Evolutionary conservation across 352 stramenopile species (phyloP).

Genomic region (Globisporangium radiosum): DNA sequence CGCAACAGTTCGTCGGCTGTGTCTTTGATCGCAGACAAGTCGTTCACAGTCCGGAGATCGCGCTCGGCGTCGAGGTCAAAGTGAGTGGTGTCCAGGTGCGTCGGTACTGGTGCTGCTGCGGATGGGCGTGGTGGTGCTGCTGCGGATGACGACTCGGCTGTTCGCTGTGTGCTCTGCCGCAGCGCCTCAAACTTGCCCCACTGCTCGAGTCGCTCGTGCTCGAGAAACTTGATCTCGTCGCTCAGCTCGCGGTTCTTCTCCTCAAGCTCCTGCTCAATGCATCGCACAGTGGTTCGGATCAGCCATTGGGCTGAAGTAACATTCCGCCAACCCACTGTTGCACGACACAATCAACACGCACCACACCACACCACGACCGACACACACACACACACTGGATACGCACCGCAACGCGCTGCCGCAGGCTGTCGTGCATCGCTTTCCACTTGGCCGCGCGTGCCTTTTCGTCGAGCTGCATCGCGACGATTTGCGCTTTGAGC

Average conservation of each 20-base stretch:
- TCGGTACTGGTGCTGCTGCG: neutral
- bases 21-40: slow-evolving; percentile 35
- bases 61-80: slow-evolving; percentile 8
- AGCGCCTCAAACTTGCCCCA: slow-evolving; percentile 64
- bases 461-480: slow-evolving; percentile 71
- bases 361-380: neutral
- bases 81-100: neutral
- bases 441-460: slow-evolving; percentile 53
- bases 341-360: too few relatives aligned
- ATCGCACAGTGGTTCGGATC: neutral
- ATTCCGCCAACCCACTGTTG: neutral
- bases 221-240: slow-evolving; percentile 75
- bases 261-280: slow-evolving; percentile 55
- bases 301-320: neutral
- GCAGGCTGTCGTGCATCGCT: slow-evolving; percentile 51
- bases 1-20: slow-evolving; percentile 31
- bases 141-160: neutral
- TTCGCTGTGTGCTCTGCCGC: slow-evolving; percentile 34
- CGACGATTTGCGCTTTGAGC: slow-evolving; percentile 80
- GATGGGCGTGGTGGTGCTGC: neutral
- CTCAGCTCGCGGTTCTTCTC: slow-evolving; percentile 61
- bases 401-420: slow-evolving; percentile 56
- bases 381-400: neutral
- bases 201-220: slow-evolving; percentile 66
- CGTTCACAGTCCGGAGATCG: slow-evolving; percentile 25